phyloP scores from a whole-genome alignment of 2,329 filamentous ascomycete species.

The Juglanconis oblonga region DNA sequence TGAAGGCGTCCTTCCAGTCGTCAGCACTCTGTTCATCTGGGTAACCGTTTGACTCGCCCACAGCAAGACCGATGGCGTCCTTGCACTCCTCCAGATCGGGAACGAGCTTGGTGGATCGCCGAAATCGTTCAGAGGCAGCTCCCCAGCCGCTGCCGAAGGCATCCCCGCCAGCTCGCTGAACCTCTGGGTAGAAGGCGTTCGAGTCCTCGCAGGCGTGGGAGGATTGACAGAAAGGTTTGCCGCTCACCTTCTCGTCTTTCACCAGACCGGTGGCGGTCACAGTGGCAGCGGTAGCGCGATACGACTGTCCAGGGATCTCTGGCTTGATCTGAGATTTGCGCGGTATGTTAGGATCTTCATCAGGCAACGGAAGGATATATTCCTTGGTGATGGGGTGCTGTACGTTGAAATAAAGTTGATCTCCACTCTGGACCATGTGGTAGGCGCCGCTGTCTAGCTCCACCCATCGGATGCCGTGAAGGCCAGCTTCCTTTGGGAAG shows the following conservation, averaged over 20 bases:
- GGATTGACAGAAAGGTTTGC: neutral
- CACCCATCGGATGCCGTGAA: neutral
- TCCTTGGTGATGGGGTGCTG: slow-evolving; percentile 12
- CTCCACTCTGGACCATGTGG: neutral
- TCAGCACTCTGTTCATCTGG: slow-evolving; percentile 7
- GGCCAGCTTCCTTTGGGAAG: neutral
- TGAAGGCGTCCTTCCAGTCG: neutral
- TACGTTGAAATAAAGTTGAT: slow-evolving; percentile 8
- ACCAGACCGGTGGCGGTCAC: too few species aligned
- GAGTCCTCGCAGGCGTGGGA: neutral
- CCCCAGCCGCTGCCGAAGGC: slow-evolving; percentile 12
- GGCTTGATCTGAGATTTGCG: neutral
- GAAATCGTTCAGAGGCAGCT: slow-evolving; percentile 6
- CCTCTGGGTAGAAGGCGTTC: neutral
- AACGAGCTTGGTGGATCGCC: slow-evolving; percentile 8
- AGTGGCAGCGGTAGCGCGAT: too few species aligned
- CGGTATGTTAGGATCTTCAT: neutral
- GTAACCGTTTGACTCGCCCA: slow-evolving; percentile 5
- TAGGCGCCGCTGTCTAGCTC: slow-evolving; percentile 5
- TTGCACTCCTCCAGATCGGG: slow-evolving; percentile 14
- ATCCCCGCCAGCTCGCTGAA: neutral
- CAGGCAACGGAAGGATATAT: slow-evolving; percentile 12
- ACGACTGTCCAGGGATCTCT: neutral
- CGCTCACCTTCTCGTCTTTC: slow-evolving; percentile 1
- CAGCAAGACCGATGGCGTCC: slow-evolving; percentile 1